Conservation (phyloP, 2,329 filamentous ascomycete genomes). For the Xylaria polymorpha region DNA sequence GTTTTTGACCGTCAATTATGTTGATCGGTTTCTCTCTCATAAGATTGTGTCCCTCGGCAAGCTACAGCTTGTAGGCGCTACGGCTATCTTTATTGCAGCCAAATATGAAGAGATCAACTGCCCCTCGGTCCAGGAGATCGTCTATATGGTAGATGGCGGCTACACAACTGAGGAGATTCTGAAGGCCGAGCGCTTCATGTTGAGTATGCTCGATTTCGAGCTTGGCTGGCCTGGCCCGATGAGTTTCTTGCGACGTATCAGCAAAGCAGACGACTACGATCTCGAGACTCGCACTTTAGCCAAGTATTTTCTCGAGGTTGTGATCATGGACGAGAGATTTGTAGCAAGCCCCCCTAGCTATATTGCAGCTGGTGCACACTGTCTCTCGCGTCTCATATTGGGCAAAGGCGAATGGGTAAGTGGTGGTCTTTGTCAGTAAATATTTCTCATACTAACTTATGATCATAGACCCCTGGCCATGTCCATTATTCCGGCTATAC, state of each 20-base stretch:
- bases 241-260: slow-evolving; percentile 96
- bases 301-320: slow-evolving; percentile 97
- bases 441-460: slow-evolving; percentile 51
- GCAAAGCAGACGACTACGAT: slow-evolving; percentile 98
- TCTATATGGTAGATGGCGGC: slow-evolving; percentile 96
- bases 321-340: slow-evolving; percentile 98
- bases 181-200: slow-evolving; percentile 98
- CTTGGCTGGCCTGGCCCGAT: slow-evolving; percentile 98
- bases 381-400: slow-evolving; percentile 87
- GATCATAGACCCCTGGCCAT: slow-evolving; percentile 77
- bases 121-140: slow-evolving; percentile 92
- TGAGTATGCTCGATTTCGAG: slow-evolving; percentile 95
- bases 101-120: slow-evolving; percentile 99
- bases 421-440: slow-evolving; percentile 40
- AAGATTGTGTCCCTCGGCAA: slow-evolving; percentile 97
- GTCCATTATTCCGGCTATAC: slow-evolving; percentile 96
- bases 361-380: slow-evolving; percentile 90
- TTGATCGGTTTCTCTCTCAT: slow-evolving; percentile 93
- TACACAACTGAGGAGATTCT: slow-evolving; percentile 93
- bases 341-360: slow-evolving; percentile 92
- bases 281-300: slow-evolving; percentile 93
- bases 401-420: slow-evolving; percentile 94
- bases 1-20: slow-evolving; percentile 95
- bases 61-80: slow-evolving; percentile 94
- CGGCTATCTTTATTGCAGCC: slow-evolving; percentile 92